These are phyloP conservation scores for Colletotrichum horii DNA, from an alignment of 2,329 filamentous ascomycete species.

Conservation along the genomic window DNA sequence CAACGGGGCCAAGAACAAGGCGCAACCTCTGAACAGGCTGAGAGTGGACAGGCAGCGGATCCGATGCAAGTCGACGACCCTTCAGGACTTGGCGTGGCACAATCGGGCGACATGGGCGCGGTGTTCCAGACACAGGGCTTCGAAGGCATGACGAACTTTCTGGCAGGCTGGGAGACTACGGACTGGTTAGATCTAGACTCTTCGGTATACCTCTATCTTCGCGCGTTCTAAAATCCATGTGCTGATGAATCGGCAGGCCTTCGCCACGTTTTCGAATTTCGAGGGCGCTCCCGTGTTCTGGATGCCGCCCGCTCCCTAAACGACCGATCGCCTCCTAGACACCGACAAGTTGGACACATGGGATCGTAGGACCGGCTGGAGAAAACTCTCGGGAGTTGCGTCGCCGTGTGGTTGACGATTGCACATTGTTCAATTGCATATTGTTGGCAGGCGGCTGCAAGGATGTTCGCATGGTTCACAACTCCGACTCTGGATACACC, in stretches of 20 bases:
- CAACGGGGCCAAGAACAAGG: neutral
- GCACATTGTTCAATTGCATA: neutral
- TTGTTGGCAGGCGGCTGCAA: neutral
- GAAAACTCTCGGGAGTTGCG: neutral
- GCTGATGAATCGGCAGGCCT: conserved; percentile 17
- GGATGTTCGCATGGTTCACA: neutral
- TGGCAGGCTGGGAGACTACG: conserved; percentile 31
- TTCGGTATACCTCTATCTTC: conserved; percentile 23
- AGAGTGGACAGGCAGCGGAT: neutral
- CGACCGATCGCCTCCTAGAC: neutral
- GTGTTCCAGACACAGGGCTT: conserved; percentile 11
- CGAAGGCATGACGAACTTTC: conserved; percentile 16
- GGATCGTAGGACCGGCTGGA: neutral
- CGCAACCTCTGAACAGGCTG: neutral
- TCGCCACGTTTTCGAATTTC: conserved; percentile 19
- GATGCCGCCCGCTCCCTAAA: conserved; percentile 9
- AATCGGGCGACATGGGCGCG: conserved; percentile 5
- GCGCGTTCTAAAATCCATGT: neutral
- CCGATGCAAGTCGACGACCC: neutral
- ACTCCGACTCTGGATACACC: neutral
- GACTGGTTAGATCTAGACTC: conserved; percentile 35
- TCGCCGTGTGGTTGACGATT: neutral
- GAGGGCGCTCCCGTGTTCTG: conserved; percentile 17
- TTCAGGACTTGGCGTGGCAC: neutral
- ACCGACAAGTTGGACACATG: neutral